These are phyloP conservation scores for Cephalotrichum gorgonifer DNA, from an alignment of 2,329 filamentous ascomycete species.

Conservation along the genomic window DNA sequence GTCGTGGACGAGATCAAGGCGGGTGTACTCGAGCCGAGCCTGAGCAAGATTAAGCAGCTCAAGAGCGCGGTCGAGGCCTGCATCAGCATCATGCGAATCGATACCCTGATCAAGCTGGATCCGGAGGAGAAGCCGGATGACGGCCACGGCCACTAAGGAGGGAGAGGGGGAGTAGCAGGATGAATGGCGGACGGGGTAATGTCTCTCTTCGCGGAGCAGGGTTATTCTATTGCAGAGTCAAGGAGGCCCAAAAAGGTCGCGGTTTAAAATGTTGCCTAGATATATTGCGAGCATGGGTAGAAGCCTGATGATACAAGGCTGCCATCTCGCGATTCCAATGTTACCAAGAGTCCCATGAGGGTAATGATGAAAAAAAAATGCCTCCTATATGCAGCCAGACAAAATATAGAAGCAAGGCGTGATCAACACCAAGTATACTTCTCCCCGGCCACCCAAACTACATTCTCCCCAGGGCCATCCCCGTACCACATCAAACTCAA, in stretches of 20 bases:
- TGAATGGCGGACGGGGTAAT: neutral
- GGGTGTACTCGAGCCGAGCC: constrained; percentile 89
- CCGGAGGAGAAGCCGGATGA: constrained; percentile 75
- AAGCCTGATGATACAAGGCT: neutral
- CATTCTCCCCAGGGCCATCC: constrained; percentile 32
- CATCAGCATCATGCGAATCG: constrained; percentile 98
- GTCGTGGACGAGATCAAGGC: constrained; percentile 91
- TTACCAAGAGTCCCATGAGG: too few species aligned
- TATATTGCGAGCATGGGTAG: neutral
- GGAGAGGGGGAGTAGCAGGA: neutral
- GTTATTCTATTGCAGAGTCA: neutral
- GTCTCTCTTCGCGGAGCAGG: neutral
- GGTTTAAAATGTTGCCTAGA: neutral
- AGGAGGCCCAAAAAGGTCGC: neutral
- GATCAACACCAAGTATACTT: constrained; percentile 67
- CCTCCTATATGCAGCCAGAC: neutral
- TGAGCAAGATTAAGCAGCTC: constrained; percentile 96
- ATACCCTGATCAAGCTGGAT: constrained; percentile 97
- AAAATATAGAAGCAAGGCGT: neutral
- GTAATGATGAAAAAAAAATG: too few species aligned
- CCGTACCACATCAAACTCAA: constrained; percentile 65
- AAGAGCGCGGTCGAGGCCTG: constrained; percentile 98
- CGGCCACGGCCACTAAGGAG: constrained; percentile 66
- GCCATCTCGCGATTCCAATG: too few species aligned
- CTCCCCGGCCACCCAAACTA: constrained; percentile 68